Evolutionary conservation across 208 protist genomes (phyloP).

Genomic region (Trypanosoma congolense): DNA sequence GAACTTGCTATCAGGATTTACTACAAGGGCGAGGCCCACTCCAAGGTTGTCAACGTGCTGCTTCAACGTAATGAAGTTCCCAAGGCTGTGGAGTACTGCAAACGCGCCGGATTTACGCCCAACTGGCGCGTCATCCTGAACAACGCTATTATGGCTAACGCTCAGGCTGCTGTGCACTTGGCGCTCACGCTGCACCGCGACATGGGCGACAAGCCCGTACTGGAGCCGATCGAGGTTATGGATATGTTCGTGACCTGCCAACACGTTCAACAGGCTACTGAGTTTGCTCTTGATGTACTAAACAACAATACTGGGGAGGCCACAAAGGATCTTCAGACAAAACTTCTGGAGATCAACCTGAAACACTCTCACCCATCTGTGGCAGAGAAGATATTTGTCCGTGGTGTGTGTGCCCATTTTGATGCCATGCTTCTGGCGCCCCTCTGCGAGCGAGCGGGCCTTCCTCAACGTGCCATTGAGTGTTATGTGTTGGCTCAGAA

Average conservation of each 20-base stretch:
- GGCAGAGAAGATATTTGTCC: slow-evolving; percentile 97
- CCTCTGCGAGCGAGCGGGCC: slow-evolving; percentile 97
- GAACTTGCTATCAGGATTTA: slow-evolving; percentile 98
- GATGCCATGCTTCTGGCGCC: slow-evolving; percentile 94
- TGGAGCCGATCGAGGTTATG: slow-evolving; percentile 89
- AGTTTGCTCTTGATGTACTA: slow-evolving; percentile 97
- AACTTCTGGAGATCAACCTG: slow-evolving; percentile 99
- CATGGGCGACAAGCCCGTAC: slow-evolving; percentile 57
- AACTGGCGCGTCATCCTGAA: slow-evolving; percentile 95
- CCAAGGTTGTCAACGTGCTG: slow-evolving; percentile 94
- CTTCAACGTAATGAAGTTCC: slow-evolving; percentile 94
- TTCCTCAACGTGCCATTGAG: slow-evolving; percentile 97
- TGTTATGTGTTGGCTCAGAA: slow-evolving; percentile 94
- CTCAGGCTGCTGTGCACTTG: slow-evolving; percentile 90
- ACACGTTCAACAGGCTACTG: slow-evolving; percentile 95
- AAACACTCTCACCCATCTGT: slow-evolving; percentile 95
- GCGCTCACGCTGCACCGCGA: slow-evolving; percentile 90
- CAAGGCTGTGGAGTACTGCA: slow-evolving; percentile 97
- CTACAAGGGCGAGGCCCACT: slow-evolving; percentile 85
- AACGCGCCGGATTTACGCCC: slow-evolving; percentile 93
- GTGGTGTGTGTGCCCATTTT: slow-evolving; percentile 97
- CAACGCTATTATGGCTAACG: slow-evolving; percentile 88
- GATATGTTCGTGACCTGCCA: slow-evolving; percentile 95
- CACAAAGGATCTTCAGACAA: slow-evolving; percentile 97
- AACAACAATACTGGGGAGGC: slow-evolving; percentile 88